Conservation (phyloP, 2,329 filamentous ascomycete genomes). For the Fonsecaea nubica region DNA sequence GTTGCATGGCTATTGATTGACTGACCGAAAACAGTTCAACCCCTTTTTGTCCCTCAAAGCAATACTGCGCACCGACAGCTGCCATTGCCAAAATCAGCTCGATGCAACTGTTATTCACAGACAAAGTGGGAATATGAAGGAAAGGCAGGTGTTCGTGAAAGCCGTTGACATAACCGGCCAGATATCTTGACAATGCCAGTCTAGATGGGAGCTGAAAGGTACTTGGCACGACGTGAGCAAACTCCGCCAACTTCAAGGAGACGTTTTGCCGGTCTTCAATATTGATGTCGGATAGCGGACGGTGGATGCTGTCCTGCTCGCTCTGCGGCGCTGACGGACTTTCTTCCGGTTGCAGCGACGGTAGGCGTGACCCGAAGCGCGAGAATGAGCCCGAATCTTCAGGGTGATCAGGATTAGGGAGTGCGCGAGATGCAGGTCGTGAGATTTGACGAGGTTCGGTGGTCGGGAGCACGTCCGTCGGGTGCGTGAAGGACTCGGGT, state of each 20-base stretch:
- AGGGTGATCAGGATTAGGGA: conserved; percentile 43
- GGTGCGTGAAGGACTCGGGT: conserved; percentile 47
- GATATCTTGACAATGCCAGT: conserved; percentile 39
- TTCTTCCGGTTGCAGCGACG: conserved; percentile 50
- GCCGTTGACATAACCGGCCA: conserved; percentile 40
- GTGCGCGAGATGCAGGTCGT: conserved; percentile 16
- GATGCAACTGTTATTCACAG: conserved; percentile 33
- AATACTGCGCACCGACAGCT: conserved; percentile 40
- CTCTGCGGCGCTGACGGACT: conserved; percentile 30
- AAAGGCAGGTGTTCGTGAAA: conserved; percentile 42
- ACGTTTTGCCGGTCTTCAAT: conserved; percentile 44
- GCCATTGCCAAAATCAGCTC: conserved; percentile 40
- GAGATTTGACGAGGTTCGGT: conserved; percentile 21
- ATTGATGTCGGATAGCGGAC: conserved; percentile 46
- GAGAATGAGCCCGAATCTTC: conserved; percentile 44
- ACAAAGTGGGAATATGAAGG: conserved; percentile 36
- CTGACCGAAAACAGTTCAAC: conserved; percentile 37
- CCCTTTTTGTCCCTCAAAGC: conserved; percentile 39
- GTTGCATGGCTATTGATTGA: conserved; percentile 38
- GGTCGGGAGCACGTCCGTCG: conserved; percentile 37
- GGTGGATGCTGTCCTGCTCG: conserved; percentile 30
- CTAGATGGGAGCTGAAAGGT: conserved; percentile 40
- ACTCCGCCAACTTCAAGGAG: conserved; percentile 36
- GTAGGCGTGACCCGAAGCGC: conserved; percentile 49
- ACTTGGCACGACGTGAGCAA: conserved; percentile 30